Evolutionary conservation across 768 basidiomycete species (phyloP), one percentile per base, ranked within the genome.

Genomic region (Trametes punicea): DNA sequence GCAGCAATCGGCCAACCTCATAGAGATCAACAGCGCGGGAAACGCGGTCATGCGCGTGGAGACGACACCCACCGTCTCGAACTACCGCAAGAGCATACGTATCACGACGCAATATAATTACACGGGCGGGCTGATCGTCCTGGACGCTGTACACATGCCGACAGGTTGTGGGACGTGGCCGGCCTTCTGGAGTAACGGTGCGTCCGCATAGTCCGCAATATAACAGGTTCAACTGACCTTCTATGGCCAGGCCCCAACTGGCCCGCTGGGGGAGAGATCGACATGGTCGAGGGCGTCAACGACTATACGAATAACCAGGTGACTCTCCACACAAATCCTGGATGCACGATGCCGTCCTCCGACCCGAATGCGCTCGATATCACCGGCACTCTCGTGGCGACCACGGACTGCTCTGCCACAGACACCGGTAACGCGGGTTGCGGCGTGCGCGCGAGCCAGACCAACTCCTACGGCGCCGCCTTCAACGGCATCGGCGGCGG

Each of bases 161-260:
- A 84, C 85, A 0, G 93, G 93, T 13, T 95, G 93, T 70, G 93
- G 85, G 33, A 85, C 85, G 23, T 93, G 91, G 92, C 90, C 90
- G 36, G 72, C 72, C 10, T 73, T 73, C 61, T 73, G 72, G 72
- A 69, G 66, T 25, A 68, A 71, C 55, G 77, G 74, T 75, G 55
- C 36, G 62, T 55, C 15, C 10, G 6, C 20, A n/a, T n/a, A 13
- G 8, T 39, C 16, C 16, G 2, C 33, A 46, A 23, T 41, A 5
- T 7, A 27, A 16, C n/a, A 20, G 21, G 29, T 31, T 18, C 49
- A 47, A 26, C 21, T 20, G 39, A 36, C 20, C 18, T 47, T 9
- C 4, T 20, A 40, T 38, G 4, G 11, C 2, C 38, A 63, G 69
- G 84, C 40, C 83, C 81, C 4, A 79, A 80, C 58, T 87, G 85